Percentiles rank a stretch among this genome's conserved stretches.
phyloP scores from a whole-genome alignment of 139 green algal species.

The Tetraselmis striata region DNA sequence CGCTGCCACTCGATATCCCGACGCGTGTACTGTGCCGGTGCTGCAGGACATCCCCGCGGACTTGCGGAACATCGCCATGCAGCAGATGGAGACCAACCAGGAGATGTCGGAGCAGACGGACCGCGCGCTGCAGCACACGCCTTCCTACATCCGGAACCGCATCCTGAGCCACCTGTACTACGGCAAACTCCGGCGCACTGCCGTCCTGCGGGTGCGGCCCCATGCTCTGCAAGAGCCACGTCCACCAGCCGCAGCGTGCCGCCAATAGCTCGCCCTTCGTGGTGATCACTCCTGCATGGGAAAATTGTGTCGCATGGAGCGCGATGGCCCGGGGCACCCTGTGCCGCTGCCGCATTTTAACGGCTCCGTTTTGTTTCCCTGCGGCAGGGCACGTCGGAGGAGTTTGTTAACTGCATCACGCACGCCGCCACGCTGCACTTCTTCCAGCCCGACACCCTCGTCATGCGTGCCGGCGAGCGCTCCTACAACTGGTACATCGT shows the following conservation, averaged over 20 bases:
- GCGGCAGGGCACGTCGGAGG: neutral
- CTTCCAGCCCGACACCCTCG: neutral
- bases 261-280: too few species aligned
- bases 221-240: too few species aligned
- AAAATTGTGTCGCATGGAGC: too few species aligned
- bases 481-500: neutral
- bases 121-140: neutral
- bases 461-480: neutral
- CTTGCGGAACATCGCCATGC: neutral
- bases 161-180: neutral
- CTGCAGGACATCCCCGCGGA: neutral
- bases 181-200: neutral
- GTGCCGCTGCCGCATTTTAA: too few species aligned
- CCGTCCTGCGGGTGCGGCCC: neutral
- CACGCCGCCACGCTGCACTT: neutral
- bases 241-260: too few species aligned
- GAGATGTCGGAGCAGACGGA: neutral
- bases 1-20: too few species aligned
- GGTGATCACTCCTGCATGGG: too few species aligned
- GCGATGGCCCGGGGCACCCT: too few species aligned
- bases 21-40: too few species aligned
- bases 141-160: neutral
- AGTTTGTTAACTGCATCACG: neutral
- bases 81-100: neutral
- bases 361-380: too few species aligned